Conservation (phyloP, 306 rosid species). For the Ceratonia siliqua region DNA sequence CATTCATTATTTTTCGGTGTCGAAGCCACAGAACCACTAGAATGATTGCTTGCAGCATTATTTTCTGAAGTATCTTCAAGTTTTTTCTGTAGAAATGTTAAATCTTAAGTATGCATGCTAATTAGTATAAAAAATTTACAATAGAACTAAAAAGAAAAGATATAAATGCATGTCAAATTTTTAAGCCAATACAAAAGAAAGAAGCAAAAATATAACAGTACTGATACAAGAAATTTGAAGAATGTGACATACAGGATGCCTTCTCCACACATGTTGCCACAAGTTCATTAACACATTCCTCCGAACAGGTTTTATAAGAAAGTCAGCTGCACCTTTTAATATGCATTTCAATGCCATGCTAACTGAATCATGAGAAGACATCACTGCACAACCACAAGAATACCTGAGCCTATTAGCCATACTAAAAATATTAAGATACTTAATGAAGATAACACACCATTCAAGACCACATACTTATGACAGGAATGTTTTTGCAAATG, state of each 20-base stretch:
- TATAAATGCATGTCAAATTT: neutral
- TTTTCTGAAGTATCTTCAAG: constrained; percentile 47
- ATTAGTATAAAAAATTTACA: constrained; percentile 32
- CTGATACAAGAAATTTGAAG: constrained; percentile 7
- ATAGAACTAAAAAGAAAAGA: neutral
- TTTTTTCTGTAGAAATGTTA: constrained; percentile 33
- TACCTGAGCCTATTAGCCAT: constrained; percentile 20
- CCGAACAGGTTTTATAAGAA: constrained; percentile 79
- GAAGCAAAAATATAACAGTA: neutral
- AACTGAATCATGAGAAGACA: constrained; percentile 71
- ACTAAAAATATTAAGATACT: neutral
- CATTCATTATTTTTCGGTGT: constrained; percentile 42
- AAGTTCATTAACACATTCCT: constrained; percentile 69
- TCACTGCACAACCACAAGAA: constrained; percentile 55
- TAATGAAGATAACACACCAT: constrained; percentile 7
- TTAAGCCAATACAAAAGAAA: constrained; percentile 4
- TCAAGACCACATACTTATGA: constrained; percentile 61
- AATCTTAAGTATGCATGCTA: constrained; percentile 31
- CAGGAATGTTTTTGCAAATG: constrained; percentile 68
- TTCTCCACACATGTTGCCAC: constrained; percentile 92
- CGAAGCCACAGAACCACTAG: constrained; percentile 50
- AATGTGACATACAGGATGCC: constrained; percentile 57
- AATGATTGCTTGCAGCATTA: constrained; percentile 49
- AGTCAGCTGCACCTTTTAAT: constrained; percentile 77
- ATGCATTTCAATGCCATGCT: constrained; percentile 69